phyloP scores from a whole-genome alignment of 768 basidiomycete species.

The Tylopilus felleus region DNA sequence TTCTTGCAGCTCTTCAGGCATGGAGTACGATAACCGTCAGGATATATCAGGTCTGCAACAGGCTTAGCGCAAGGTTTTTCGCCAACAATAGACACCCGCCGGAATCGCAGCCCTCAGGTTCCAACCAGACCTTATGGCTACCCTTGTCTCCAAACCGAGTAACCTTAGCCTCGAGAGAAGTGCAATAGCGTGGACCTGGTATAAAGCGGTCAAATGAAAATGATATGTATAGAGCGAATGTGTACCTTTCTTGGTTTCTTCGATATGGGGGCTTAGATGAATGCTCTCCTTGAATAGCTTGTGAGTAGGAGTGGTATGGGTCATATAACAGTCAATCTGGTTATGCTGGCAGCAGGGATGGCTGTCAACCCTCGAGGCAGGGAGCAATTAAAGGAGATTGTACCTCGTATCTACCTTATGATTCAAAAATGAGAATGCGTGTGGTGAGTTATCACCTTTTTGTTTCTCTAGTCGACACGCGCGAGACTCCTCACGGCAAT shows the following conservation, averaged over 20 bases:
- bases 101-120: conserved; percentile 90
- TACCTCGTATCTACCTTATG: conserved; percentile 64
- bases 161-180: conserved; percentile 86
- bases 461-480: conserved; percentile 58
- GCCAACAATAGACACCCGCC: conserved; percentile 39
- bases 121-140: conserved; percentile 79
- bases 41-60: conserved; percentile 74
- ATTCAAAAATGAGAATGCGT: conserved; percentile 76
- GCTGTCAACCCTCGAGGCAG: not conserved
- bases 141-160: conserved; percentile 71
- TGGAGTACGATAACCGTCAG: conserved; percentile 87
- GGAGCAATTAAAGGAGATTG: conserved; percentile 13
- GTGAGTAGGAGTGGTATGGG: conserved; percentile 76
- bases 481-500: conserved; percentile 68
- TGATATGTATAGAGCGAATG: not conserved
- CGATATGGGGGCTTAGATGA: conserved; percentile 78
- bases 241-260: conserved; percentile 81
- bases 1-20: conserved; percentile 84
- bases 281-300: conserved; percentile 71
- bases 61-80: not conserved
- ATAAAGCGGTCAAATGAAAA: not conserved
- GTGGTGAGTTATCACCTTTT: conserved; percentile 60
- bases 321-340: conserved; percentile 72
- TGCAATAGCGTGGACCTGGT: conserved; percentile 86
- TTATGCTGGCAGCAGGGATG: conserved; percentile 49